Evolutionary conservation across 2,329 filamentous ascomycete genomes (phyloP), one percentile per base, ranked within the genome.

Genomic region (Phoma sp.): DNA sequence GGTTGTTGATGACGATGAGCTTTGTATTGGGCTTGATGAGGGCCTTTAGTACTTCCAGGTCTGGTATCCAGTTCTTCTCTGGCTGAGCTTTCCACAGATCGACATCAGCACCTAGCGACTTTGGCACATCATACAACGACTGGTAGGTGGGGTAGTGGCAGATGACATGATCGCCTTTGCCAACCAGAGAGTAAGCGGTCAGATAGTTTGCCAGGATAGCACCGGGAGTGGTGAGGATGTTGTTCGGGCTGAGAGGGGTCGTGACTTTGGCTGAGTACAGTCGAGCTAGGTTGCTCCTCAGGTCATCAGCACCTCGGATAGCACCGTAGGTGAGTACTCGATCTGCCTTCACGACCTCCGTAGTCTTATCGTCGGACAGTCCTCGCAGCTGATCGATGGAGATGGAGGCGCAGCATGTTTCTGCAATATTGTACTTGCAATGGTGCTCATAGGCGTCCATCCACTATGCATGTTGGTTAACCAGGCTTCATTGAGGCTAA

Each of bases 191-290:
- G 72, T 93, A 93, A 7, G 95, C 82, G 2, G 87, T 77, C n/a
- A 95, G 77, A 64, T 92, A 91, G 68, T 96, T 96, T n/a, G 91
- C 92, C 5, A 85, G 82, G 43, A 96, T 96, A 12, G 91, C 91
- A 9, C 92, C 92, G 25, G 88, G 85, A 0, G 90, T 91, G 53
- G 93, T 87, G 47, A 96, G 74, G 33, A 96, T 82, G 64, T 89
- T 86, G 14, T 92, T 85, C 1, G 71, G 77, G 15, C 80, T 73
- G 10, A 85, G 69, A 5, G 78, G 77, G 1, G 73, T 76, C 1
- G 74, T 72, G 56, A 75, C 76, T 57, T 85, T 83, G 18, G 80
- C 79, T 4, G 85, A 85, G 68, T 91, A 91, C 3, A 90, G 78
- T 15, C 81, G 77, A 5, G 89, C 84, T 12, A 95, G 81, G 38